phyloP scores from a whole-genome alignment of 1,139 yeast species.

The Yamadazyma epiphylla region DNA sequence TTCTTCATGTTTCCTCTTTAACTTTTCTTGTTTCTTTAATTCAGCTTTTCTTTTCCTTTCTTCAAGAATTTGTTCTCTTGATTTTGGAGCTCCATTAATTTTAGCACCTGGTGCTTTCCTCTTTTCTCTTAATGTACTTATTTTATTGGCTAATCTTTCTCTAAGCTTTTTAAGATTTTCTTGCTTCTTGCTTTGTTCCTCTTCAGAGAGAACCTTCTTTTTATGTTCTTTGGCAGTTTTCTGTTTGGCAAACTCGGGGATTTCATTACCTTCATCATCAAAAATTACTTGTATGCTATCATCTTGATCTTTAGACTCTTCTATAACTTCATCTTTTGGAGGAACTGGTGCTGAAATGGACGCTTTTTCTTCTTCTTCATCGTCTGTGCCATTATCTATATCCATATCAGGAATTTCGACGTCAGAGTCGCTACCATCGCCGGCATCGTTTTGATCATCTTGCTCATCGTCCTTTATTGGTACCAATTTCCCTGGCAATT shows the following conservation, averaged over 20 bases:
- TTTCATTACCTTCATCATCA: slow-evolving; percentile 76
- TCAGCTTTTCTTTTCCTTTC: slow-evolving; percentile 48
- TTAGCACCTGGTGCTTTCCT: slow-evolving; percentile 91
- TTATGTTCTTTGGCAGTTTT: slow-evolving; percentile 4
- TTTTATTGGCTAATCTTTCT: slow-evolving; percentile 69
- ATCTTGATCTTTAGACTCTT: slow-evolving; percentile 20
- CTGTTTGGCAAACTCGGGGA: slow-evolving; percentile 16
- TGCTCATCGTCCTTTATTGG: slow-evolving; percentile 13
- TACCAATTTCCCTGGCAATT: slow-evolving; percentile 36
- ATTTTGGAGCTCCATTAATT: slow-evolving; percentile 74
- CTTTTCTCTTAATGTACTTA: slow-evolving; percentile 64
- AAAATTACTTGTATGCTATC: slow-evolving; percentile 49
- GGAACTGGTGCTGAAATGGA: slow-evolving; percentile 6
- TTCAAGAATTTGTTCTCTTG: slow-evolving; percentile 70
- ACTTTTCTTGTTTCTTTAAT: slow-evolving; percentile 31
- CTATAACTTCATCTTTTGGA: slow-evolving; percentile 8
- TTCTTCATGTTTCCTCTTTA: slow-evolving; percentile 37
- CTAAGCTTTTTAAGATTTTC: slow-evolving; percentile 64
- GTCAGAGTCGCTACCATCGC: slow-evolving; percentile 14
- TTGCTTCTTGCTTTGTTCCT: slow-evolving; percentile 46
- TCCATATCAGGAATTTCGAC: slow-evolving; percentile 14
- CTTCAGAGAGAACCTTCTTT: slow-evolving; percentile 34
- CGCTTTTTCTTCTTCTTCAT: slow-evolving; percentile 12
- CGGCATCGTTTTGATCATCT: slow-evolving; percentile 14
- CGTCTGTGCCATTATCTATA: slow-evolving; percentile 12